Percentiles rank a stretch among this genome's conserved stretches.
Conservation (phyloP, 208 protist genomes). For the Acanthamoeba triangularis region DNA sequence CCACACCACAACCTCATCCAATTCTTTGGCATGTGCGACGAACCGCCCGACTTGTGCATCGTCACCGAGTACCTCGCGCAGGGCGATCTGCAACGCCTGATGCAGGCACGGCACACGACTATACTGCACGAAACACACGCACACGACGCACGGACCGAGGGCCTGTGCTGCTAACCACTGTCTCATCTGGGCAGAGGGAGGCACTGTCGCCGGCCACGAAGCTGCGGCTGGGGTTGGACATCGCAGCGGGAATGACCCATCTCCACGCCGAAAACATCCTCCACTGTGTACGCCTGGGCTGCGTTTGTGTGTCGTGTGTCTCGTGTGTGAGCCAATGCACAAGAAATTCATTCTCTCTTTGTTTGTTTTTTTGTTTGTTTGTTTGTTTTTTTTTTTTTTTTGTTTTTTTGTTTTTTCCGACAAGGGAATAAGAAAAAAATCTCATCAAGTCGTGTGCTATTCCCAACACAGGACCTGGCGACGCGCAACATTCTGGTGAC, state of each 20-base stretch:
- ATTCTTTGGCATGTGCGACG: constrained; percentile 33
- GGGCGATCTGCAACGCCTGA: constrained; percentile 8
- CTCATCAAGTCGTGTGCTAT: too few relatives aligned
- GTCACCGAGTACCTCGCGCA: constrained; percentile 32
- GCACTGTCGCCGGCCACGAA: not conserved
- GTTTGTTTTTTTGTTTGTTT: too few relatives aligned
- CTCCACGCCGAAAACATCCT: constrained; percentile 58
- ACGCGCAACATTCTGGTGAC: constrained; percentile 39
- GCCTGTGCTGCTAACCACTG: too few relatives aligned
- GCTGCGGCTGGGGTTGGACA: constrained; percentile 1
- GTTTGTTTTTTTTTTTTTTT: not conserved
- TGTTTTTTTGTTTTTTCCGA: not conserved
- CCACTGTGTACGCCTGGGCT: not conserved
- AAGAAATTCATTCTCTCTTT: too few relatives aligned
- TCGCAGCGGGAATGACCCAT: constrained; percentile 8
- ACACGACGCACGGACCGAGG: not conserved
- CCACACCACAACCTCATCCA: constrained; percentile 58
- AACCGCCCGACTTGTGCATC: constrained; percentile 53
- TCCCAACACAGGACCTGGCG: constrained; percentile 37
- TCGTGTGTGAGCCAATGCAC: not conserved
- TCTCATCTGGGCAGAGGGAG: not conserved
- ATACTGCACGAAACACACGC: not conserved
- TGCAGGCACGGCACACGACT: not conserved
- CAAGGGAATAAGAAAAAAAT: not conserved
- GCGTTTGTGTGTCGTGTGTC: not conserved